phyloP scores from a whole-genome alignment of 2,329 filamentous ascomycete species.

The Huntiella omanensis region DNA sequence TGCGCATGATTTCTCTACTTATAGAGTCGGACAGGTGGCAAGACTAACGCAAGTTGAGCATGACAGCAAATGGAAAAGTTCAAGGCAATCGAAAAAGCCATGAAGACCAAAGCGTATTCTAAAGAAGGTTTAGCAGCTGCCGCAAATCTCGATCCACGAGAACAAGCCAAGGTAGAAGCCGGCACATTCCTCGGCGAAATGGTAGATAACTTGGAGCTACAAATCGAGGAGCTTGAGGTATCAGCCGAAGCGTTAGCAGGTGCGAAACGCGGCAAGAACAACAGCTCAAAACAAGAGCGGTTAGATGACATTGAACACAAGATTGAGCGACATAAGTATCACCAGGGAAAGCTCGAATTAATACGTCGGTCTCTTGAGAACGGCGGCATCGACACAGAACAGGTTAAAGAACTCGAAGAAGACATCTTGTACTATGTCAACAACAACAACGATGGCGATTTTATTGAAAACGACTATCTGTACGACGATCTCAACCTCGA shows the following conservation, averaged over 20 bases:
- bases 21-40: constrained; percentile 8
- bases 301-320: constrained; percentile 68
- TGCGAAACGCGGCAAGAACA: constrained; percentile 87
- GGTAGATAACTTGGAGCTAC: constrained; percentile 83
- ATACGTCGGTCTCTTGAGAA: constrained; percentile 83
- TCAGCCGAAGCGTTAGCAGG: constrained; percentile 74
- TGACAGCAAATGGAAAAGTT: constrained; percentile 95
- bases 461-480: constrained; percentile 81
- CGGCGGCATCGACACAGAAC: constrained; percentile 68
- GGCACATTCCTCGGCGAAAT: constrained; percentile 70
- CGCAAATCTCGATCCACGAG: constrained; percentile 88
- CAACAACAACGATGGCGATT: constrained; percentile 74
- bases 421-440: constrained; percentile 90
- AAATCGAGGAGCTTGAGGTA: constrained; percentile 83
- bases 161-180: constrained; percentile 80
- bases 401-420: constrained; percentile 78
- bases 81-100: constrained; percentile 99
- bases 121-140: constrained; percentile 90
- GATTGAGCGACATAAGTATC: constrained; percentile 92
- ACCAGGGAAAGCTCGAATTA: constrained; percentile 80
- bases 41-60: constrained; percentile 11
- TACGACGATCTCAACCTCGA: constrained; percentile 89
- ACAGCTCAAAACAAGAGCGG: constrained; percentile 64
- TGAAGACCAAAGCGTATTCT: constrained; percentile 99
- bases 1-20: constrained; percentile 25